These are phyloP conservation scores for Penicillium sp. DNA, from an alignment of 2,329 filamentous ascomycete genomes.

Conservation along the genomic window DNA sequence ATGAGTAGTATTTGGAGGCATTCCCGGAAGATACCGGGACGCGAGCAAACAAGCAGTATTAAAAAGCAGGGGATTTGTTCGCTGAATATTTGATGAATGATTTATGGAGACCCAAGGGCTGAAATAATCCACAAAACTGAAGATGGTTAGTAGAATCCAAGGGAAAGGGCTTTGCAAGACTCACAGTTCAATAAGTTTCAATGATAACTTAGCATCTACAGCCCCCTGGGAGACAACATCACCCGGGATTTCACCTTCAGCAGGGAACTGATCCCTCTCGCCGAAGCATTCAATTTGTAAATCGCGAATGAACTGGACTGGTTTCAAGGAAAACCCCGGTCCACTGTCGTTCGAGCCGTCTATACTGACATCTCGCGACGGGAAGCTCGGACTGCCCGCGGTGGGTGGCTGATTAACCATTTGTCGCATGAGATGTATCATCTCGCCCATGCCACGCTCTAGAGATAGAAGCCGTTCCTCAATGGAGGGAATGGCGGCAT, in stretches of 20 bases:
- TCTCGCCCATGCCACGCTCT: slow-evolving; percentile 35
- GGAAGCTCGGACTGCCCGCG: slow-evolving; percentile 18
- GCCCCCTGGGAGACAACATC: slow-evolving; percentile 30
- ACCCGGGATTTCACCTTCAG: slow-evolving; percentile 25
- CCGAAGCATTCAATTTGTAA: slow-evolving; percentile 34
- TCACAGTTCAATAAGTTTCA: slow-evolving; percentile 34
- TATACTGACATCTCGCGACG: slow-evolving; percentile 21
- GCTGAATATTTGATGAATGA: slow-evolving; percentile 29
- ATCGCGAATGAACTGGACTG: slow-evolving; percentile 33
- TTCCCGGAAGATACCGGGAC: slow-evolving; percentile 34
- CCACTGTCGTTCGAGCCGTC: slow-evolving; percentile 28
- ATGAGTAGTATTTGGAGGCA: slow-evolving; percentile 28
- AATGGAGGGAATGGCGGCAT: slow-evolving; percentile 32
- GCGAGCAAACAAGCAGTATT: slow-evolving; percentile 35
- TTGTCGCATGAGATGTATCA: slow-evolving; percentile 35
- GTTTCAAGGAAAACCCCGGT: slow-evolving; percentile 26
- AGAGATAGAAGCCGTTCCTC: slow-evolving; percentile 35
- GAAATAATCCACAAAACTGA: slow-evolving; percentile 29
- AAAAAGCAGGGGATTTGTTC: slow-evolving; percentile 32
- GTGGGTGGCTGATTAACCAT: slow-evolving; percentile 28
- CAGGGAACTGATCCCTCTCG: slow-evolving; percentile 23
- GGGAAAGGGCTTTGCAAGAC: background rate
- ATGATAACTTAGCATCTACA: slow-evolving; percentile 32
- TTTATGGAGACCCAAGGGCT: slow-evolving; percentile 34
- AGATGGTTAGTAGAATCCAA: background rate